Evolutionary conservation across 148 eudicot genomes (phyloP).

Genomic region (Talinum fruticosum): DNA sequence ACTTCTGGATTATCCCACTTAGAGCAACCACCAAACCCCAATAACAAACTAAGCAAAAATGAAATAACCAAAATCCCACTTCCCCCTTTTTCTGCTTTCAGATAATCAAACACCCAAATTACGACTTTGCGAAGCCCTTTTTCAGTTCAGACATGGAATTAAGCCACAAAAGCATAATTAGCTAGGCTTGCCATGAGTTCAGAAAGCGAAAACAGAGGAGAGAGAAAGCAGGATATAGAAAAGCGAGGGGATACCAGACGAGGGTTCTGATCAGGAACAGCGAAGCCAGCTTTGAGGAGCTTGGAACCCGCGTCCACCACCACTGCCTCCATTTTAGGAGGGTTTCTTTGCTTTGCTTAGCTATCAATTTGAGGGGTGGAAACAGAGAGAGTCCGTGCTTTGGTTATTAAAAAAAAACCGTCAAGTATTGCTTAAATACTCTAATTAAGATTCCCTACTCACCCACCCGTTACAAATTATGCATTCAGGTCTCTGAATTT

Average conservation of each 20-base stretch:
- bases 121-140: not conserved
- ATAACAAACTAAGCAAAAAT: not conserved
- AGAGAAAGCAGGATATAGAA: not conserved
- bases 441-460: not conserved
- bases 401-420: not conserved
- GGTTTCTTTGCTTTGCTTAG: slow-evolving; percentile 4
- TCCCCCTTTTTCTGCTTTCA: not conserved
- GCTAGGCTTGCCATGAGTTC: not conserved
- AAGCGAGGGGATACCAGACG: slow-evolving; percentile 42
- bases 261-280: slow-evolving; percentile 79
- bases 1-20: not conserved
- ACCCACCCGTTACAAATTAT: too few species aligned
- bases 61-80: not conserved
- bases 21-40: not conserved
- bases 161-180: not conserved
- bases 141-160: not conserved
- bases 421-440: not conserved
- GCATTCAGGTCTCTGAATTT: too few species aligned
- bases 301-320: slow-evolving; percentile 78
- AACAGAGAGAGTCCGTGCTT: not conserved
- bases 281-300: slow-evolving; percentile 83
- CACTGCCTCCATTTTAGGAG: slow-evolving; percentile 82
- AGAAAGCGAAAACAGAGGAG: not conserved
- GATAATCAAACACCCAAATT: slow-evolving; percentile 1
- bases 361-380: not conserved